Conservation (phyloP, 768 basidiomycete species). For the Paxillus ammoniavirescens region DNA sequence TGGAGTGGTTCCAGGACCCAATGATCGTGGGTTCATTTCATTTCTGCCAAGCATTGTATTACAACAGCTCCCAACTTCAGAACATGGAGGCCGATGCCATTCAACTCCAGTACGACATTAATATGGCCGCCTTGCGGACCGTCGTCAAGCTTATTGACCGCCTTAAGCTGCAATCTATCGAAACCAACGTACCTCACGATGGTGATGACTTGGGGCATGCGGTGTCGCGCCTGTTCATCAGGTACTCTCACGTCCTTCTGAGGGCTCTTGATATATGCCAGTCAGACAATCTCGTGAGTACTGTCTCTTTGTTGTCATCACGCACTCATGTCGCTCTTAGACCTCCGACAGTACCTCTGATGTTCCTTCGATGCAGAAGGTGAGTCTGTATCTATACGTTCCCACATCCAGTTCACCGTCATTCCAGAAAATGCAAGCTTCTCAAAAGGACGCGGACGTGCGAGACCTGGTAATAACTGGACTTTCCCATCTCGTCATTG, state of each 20-base stretch:
- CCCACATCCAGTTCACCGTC: slow-evolving; percentile 5
- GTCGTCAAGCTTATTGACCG: slow-evolving; percentile 74
- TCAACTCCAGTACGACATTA: slow-evolving; percentile 60
- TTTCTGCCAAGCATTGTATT: background rate
- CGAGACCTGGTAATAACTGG: slow-evolving; percentile 78
- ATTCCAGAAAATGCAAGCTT: slow-evolving; percentile 40
- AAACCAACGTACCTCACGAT: slow-evolving; percentile 45
- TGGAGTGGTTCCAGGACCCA: slow-evolving; percentile 72
- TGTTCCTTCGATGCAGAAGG: slow-evolving; percentile 45
- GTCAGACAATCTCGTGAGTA: slow-evolving; percentile 43
- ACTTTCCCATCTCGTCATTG: slow-evolving; percentile 74
- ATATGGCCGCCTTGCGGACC: slow-evolving; percentile 70
- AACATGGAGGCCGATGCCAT: slow-evolving; percentile 36
- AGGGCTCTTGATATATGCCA: slow-evolving; percentile 56
- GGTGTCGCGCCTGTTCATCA: slow-evolving; percentile 76
- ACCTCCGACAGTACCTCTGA: slow-evolving; percentile 51
- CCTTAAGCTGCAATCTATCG: slow-evolving; percentile 61
- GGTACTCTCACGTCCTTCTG: slow-evolving; percentile 67
- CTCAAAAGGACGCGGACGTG: slow-evolving; percentile 58
- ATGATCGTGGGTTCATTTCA: slow-evolving; percentile 40
- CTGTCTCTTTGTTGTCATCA: background rate
- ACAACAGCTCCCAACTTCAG: slow-evolving; percentile 21
- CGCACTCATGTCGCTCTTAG: slow-evolving; percentile 28
- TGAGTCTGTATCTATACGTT: slow-evolving; percentile 16
- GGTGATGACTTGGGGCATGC: slow-evolving; percentile 67